Conservation (phyloP, 129 eudicot species). For the Chrysanthemum seticuspe region DNA sequence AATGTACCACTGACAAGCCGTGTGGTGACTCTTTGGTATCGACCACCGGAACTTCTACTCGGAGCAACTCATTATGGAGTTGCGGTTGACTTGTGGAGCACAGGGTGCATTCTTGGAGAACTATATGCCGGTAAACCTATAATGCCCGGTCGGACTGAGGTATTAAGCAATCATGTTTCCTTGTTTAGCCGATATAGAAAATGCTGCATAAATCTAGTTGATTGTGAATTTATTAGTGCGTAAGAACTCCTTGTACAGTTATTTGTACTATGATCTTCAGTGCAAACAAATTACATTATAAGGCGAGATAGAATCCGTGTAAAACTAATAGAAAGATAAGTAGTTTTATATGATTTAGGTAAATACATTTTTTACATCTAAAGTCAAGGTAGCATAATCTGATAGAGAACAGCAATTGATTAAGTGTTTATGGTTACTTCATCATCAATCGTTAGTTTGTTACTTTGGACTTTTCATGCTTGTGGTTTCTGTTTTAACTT, state of each 20-base stretch:
- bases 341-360: neutral
- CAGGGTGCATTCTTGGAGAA: conserved; percentile 52
- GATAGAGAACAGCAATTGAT: neutral
- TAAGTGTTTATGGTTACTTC: neutral
- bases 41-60: conserved; percentile 29
- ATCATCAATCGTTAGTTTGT: neutral
- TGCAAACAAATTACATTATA: neutral
- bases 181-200: too few species aligned
- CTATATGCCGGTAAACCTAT: conserved; percentile 44
- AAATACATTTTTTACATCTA: conserved; percentile 10
- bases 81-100: conserved; percentile 50
- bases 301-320: neutral
- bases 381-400: neutral
- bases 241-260: neutral
- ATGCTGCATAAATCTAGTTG: too few species aligned
- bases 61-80: conserved; percentile 48
- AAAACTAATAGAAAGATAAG: neutral
- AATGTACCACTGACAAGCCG: conserved; percentile 41
- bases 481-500: too few species aligned
- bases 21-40: conserved; percentile 56
- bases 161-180: conserved; percentile 2
- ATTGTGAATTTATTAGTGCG: too few species aligned
- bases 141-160: conserved; percentile 86
- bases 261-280: neutral
- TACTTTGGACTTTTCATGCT: neutral